A percentile compares a stretch with the other conserved stretches of the same genome.
Evolutionary conservation across 108 stramenopile species (phyloP).

Genomic region (Nitzschia putrida): DNA sequence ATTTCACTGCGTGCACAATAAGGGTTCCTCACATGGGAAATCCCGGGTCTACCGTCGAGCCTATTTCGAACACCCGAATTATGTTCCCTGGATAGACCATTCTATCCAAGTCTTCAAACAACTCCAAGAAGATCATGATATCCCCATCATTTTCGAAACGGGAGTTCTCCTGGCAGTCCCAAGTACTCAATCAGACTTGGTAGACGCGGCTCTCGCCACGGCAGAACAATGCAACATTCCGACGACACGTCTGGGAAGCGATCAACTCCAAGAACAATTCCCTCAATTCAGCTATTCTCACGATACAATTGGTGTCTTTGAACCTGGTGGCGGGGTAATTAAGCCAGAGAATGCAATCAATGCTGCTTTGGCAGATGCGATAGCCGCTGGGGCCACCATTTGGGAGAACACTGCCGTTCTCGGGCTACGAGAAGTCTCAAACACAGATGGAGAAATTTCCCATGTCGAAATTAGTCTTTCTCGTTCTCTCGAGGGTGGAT

Average conservation of each 20-base stretch:
- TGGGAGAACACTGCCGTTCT: slow-evolving; percentile 23
- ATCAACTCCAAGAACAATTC: slow-evolving; percentile 32
- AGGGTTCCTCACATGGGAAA: slow-evolving; percentile 49
- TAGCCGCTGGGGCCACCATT: slow-evolving; percentile 20
- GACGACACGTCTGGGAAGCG: neutral
- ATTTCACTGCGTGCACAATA: slow-evolving; percentile 24
- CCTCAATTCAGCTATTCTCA: slow-evolving; percentile 36
- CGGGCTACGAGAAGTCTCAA: slow-evolving; percentile 5
- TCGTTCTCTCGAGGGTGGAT: neutral
- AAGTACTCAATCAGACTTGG: slow-evolving; percentile 7
- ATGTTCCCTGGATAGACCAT: slow-evolving; percentile 50
- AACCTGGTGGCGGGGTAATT: slow-evolving; percentile 41
- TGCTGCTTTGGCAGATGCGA: slow-evolving; percentile 36
- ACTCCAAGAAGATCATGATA: slow-evolving; percentile 13
- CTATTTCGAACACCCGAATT: slow-evolving; percentile 51
- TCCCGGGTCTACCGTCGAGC: slow-evolving; percentile 51
- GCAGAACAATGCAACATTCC: slow-evolving; percentile 34
- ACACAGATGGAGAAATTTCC: neutral
- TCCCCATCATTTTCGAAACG: slow-evolving; percentile 33
- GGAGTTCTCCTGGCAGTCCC: slow-evolving; percentile 41
- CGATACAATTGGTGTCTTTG: slow-evolving; percentile 36
- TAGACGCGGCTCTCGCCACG: slow-evolving; percentile 5
- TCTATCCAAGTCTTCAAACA: slow-evolving; percentile 34
- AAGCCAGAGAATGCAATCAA: slow-evolving; percentile 37
- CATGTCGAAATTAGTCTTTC: neutral